phyloP scores from a whole-genome alignment of 73 alveolate species.

The Blepharisma stoltei region DNA sequence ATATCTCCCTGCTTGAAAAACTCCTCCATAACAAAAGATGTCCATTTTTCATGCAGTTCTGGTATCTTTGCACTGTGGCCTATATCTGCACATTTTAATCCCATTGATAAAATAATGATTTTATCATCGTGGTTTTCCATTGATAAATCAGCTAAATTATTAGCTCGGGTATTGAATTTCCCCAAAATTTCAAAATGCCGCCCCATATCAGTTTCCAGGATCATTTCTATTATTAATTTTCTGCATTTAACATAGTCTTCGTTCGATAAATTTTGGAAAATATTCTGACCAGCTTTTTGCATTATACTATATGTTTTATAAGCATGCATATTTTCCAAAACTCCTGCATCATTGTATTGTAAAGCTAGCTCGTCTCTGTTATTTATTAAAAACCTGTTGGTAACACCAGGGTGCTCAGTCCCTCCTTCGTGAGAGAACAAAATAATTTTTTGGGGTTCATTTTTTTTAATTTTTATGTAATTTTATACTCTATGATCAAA shows the following conservation, averaged over 20 bases:
- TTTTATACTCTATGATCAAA: too few relatives aligned
- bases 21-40: conserved; percentile 46
- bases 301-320: conserved; percentile 33
- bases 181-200: conserved; percentile 19
- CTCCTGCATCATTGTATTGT: conserved; percentile 35
- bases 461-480: too few relatives aligned
- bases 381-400: conserved; percentile 28
- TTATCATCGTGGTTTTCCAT: neutral
- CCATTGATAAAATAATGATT: neutral
- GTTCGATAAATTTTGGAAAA: neutral
- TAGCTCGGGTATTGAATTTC: neutral
- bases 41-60: conserved; percentile 44
- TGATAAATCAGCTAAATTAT: neutral
- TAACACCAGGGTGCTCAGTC: conserved; percentile 36
- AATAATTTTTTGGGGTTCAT: too few relatives aligned
- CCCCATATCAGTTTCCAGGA: conserved; percentile 16
- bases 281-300: neutral
- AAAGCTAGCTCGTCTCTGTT: conserved; percentile 27
- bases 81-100: conserved; percentile 26
- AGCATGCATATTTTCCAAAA: conserved; percentile 44
- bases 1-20: conserved; percentile 59
- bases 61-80: conserved; percentile 4
- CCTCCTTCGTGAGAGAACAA: too few relatives aligned
- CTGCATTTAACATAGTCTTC: neutral
- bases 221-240: conserved; percentile 1